Evolutionary conservation across 495 filamentous ascomycete species (phyloP).

Genomic region (Aspergillus haitiensis): DNA sequence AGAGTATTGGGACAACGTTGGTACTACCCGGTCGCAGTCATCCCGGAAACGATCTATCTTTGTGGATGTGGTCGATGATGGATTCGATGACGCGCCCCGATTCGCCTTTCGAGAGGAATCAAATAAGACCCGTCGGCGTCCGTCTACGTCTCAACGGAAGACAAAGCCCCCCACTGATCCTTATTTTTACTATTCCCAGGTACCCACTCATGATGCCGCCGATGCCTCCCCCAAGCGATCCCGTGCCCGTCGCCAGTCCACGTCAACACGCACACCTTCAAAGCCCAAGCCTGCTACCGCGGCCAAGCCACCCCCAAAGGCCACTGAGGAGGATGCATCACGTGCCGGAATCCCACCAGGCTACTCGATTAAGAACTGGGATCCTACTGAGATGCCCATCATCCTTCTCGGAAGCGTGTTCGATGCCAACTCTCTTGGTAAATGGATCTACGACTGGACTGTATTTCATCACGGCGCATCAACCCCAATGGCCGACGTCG

Average conservation of each 20-base stretch:
- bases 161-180: conserved; percentile 54
- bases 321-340: conserved; percentile 82
- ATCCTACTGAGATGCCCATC: conserved; percentile 89
- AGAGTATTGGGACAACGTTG: conserved; percentile 41
- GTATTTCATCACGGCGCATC: conserved; percentile 85
- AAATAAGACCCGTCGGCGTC: conserved; percentile 35
- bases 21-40: conserved; percentile 38
- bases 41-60: conserved; percentile 54
- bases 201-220: conserved; percentile 44
- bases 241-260: conserved; percentile 50
- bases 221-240: conserved; percentile 44
- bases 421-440: conserved; percentile 94
- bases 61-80: conserved; percentile 57
- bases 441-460: conserved; percentile 99
- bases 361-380: conserved; percentile 98
- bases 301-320: conserved; percentile 58
- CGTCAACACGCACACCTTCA: conserved; percentile 45
- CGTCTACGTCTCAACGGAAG: conserved; percentile 46
- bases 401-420: conserved; percentile 94
- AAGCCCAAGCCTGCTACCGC: conserved; percentile 48
- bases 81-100: conserved; percentile 44
- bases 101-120: conserved; percentile 29
- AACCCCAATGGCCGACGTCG: conserved; percentile 87
- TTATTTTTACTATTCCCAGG: conserved; percentile 54
- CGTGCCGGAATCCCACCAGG: conserved; percentile 81